A percentile compares a stretch with the other conserved stretches of the same genome.
Evolutionary conservation across 257 asterid genomes (phyloP).

Genomic region (Linaria vulgaris): DNA sequence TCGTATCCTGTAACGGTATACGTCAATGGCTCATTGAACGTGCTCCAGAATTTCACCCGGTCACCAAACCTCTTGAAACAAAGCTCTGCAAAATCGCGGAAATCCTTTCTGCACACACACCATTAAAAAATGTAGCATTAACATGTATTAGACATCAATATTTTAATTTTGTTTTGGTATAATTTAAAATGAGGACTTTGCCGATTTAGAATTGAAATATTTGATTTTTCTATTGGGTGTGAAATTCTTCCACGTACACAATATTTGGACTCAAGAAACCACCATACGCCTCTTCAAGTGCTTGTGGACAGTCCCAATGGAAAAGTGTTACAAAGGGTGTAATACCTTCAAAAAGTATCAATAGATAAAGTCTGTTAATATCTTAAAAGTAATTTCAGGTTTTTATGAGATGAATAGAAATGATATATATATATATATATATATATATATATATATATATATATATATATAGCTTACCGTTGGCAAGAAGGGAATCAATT

Average conservation of each 20-base stretch:
- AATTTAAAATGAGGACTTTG: too few relatives aligned
- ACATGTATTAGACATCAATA: too few relatives aligned
- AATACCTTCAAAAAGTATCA: constrained; percentile 17
- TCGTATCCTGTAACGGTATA: constrained; percentile 13
- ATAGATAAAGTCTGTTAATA: background rate
- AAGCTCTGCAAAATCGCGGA: constrained; percentile 21
- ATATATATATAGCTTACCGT: constrained; percentile 20
- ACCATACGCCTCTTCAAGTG: constrained; percentile 33
- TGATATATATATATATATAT: too few relatives aligned
- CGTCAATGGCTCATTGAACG: constrained; percentile 33
- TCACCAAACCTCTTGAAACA: constrained; percentile 37
- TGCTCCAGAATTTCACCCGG: constrained; percentile 35
- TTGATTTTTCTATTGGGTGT: too few relatives aligned
- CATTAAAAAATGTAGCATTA: too few relatives aligned
- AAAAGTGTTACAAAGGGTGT: constrained; percentile 37
- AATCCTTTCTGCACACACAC: constrained; percentile 18
- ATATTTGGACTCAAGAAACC: constrained; percentile 35
- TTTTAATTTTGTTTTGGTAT: too few relatives aligned
- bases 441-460: too few relatives aligned
- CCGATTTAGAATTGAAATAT: too few relatives aligned
- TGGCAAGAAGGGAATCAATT: constrained; percentile 16
- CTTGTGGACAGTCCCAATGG: constrained; percentile 49
- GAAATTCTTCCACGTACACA: constrained; percentile 29
- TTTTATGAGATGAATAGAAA: too few relatives aligned
- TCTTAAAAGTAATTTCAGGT: background rate